These are phyloP conservation scores for Blastobotrys arbuscula DNA, from an alignment of 1,139 yeast species.

Conservation along the genomic window DNA sequence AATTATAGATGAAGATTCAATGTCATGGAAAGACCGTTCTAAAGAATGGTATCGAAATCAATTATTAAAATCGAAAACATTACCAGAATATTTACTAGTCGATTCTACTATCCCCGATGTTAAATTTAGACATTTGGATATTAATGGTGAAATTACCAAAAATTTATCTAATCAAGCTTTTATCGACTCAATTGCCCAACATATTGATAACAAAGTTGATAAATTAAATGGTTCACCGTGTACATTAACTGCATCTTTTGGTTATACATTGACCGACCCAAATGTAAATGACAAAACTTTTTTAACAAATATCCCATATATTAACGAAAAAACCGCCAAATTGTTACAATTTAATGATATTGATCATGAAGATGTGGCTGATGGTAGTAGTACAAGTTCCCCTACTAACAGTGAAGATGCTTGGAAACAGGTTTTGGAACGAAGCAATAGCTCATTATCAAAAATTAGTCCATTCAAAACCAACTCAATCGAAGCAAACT, in stretches of 20 bases:
- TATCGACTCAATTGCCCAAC: background rate
- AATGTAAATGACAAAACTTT: constrained; percentile 20
- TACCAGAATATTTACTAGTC: background rate
- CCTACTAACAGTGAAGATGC: constrained; percentile 15
- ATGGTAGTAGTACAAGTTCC: background rate
- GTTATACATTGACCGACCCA: constrained; percentile 27
- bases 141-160: background rate
- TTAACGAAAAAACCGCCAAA: constrained; percentile 27
- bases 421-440: constrained; percentile 20
- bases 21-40: constrained; percentile 30
- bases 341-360: constrained; percentile 26
- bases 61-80: constrained; percentile 3
- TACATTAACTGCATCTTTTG: constrained; percentile 34
- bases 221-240: constrained; percentile 11
- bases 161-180: background rate
- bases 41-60: constrained; percentile 29
- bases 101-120: background rate
- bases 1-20: constrained; percentile 30
- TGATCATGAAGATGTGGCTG: constrained; percentile 11
- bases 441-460: constrained; percentile 1
- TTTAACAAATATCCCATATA: constrained; percentile 29
- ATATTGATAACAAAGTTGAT: background rate
- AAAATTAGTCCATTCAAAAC: constrained; percentile 9
- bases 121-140: background rate
- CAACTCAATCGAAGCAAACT: constrained; percentile 35